phyloP scores from a whole-genome alignment of 306 rosid genomes.

The Heteromeles arbutifolia region DNA sequence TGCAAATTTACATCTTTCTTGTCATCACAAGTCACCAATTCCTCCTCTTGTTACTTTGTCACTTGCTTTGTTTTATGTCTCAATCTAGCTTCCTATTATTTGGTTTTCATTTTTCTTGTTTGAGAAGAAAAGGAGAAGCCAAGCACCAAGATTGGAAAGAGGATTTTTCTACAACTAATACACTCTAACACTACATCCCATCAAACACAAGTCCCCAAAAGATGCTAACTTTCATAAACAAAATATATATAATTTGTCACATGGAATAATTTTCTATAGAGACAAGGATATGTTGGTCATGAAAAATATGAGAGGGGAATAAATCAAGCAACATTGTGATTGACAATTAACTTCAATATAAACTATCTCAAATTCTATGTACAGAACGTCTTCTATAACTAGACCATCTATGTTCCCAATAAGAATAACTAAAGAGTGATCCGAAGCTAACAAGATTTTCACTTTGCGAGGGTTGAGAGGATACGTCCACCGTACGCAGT shows the following conservation, averaged over 20 bases:
- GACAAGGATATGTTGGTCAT: not conserved
- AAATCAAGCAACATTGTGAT: no score
- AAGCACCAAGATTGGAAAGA: not conserved
- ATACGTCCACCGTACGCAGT: rapidly evolving
- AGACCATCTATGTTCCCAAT: no score
- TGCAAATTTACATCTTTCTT: not conserved
- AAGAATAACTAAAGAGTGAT: no score
- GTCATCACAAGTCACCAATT: slow-evolving; percentile 4
- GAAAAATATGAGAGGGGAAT: no score
- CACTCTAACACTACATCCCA: not conserved
- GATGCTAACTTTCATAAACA: not conserved
- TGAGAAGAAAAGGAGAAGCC: not conserved
- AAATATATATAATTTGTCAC: not conserved
- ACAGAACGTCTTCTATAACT: no score
- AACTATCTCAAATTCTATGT: no score
- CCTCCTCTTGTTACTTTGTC: not conserved
- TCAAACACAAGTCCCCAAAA: not conserved
- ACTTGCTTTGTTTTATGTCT: not conserved
- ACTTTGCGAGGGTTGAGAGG: no score
- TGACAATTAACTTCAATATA: no score
- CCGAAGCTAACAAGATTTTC: no score
- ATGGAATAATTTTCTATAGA: not conserved
- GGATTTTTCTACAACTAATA: not conserved
- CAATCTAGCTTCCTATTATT: not conserved
- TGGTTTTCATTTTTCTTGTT: not conserved